phyloP scores from a whole-genome alignment of 345 rosid species.

The Linum usitatissimum region DNA sequence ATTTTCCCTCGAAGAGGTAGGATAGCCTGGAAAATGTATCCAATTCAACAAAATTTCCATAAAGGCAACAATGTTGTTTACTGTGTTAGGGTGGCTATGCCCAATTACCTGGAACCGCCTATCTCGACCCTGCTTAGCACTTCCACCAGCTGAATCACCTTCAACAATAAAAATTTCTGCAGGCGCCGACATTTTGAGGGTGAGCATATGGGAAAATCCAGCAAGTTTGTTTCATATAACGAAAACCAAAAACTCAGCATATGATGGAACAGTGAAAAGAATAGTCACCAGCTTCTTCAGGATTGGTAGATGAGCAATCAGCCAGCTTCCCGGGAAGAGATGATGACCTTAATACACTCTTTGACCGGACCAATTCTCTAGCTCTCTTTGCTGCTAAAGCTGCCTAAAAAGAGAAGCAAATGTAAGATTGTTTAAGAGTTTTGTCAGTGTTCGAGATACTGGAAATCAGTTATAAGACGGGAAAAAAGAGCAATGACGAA shows the following conservation, averaged over 20 bases:
- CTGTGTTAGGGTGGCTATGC: too few relatives aligned
- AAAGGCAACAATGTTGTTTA: too few relatives aligned
- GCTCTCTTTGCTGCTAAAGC: conserved; percentile 99
- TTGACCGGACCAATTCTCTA: conserved; percentile 85
- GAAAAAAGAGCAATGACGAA: conserved; percentile 7
- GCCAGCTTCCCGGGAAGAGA: conserved; percentile 98
- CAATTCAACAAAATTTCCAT: too few relatives aligned
- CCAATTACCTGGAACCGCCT: conserved; percentile 83
- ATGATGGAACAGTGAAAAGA: background rate
- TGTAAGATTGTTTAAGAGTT: conserved; percentile 2
- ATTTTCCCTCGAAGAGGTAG: conserved; percentile 97
- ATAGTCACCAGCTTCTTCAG: conserved; percentile 76
- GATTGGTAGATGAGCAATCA: conserved; percentile 87
- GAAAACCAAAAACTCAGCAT: too few relatives aligned
- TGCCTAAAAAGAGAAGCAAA: conserved; percentile 41
- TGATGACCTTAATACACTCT: conserved; percentile 79
- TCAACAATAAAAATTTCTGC: conserved; percentile 95
- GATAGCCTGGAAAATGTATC: conserved; percentile 53
- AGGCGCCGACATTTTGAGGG: background rate
- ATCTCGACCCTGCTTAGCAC: conserved; percentile 99
- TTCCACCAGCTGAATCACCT: conserved; percentile 99
- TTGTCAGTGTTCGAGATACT: background rate
- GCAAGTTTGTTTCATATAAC: background rate
- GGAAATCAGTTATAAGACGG: background rate
- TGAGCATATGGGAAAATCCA: background rate